A percentile compares a stretch with the other conserved stretches of the same genome.
phyloP scores from a whole-genome alignment of 2,329 filamentous ascomycete species.

The Grosmannia huntii region DNA sequence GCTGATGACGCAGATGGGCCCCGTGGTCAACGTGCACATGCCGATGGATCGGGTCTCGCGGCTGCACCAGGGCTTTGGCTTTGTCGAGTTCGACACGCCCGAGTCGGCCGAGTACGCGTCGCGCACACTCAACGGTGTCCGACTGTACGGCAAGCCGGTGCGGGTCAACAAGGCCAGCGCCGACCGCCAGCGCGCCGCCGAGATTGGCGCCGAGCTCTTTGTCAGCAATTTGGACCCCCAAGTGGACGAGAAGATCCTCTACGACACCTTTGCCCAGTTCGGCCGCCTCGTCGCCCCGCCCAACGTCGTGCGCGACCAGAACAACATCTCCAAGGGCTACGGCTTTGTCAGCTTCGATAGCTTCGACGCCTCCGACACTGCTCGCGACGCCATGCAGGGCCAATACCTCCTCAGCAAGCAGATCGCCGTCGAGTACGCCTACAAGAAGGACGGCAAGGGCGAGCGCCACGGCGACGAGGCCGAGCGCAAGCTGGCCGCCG shows the following conservation, averaged over 20 bases:
- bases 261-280: conserved; percentile 88
- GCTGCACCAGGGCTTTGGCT: conserved; percentile 93
- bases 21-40: conserved; percentile 95
- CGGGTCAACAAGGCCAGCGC: conserved; percentile 88
- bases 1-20: conserved; percentile 94
- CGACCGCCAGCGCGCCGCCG: conserved; percentile 85
- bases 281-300: conserved; percentile 72
- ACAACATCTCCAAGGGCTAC: conserved; percentile 83
- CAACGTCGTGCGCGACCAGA: conserved; percentile 86
- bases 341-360: conserved; percentile 88
- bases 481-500: conserved; percentile 78
- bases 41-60: conserved; percentile 97
- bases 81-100: conserved; percentile 95
- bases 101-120: conserved; percentile 94
- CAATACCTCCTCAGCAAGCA: conserved; percentile 97
- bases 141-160: conserved; percentile 85
- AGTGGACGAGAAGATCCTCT: conserved; percentile 91
- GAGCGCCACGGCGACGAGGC: conserved; percentile 91
- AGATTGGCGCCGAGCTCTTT: conserved; percentile 94
- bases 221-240: conserved; percentile 89
- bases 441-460: conserved; percentile 98
- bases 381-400: conserved; percentile 84
- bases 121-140: conserved; percentile 91
- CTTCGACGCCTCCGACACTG: conserved; percentile 88
- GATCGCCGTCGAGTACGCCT: conserved; percentile 92